A percentile compares a stretch with the other conserved stretches of the same genome.
Evolutionary conservation across 2,329 filamentous ascomycete species (phyloP).

Genomic region (Colletotrichum shisoi): DNA sequence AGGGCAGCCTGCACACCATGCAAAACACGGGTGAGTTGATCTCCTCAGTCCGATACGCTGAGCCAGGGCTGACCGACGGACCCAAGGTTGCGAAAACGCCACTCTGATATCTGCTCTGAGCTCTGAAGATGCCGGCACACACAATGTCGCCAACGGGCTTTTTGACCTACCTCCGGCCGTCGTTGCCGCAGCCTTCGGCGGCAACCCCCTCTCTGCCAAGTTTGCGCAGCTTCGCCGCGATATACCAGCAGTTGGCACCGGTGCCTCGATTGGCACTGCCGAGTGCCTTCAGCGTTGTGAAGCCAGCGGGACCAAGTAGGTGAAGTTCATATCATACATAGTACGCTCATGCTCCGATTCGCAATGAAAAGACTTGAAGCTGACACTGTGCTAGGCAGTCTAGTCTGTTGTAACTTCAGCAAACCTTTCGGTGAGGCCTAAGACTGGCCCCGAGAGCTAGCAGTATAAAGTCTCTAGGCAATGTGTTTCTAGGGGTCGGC

Average conservation of each 20-base stretch:
- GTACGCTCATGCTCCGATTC: background rate
- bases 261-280: constrained; percentile 37
- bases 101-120: constrained; percentile 59
- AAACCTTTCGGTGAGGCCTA: background rate
- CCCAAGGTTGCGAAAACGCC: constrained; percentile 56
- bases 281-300: constrained; percentile 38
- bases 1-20: constrained; percentile 59
- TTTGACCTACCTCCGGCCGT: constrained; percentile 53
- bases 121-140: constrained; percentile 58
- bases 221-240: constrained; percentile 34
- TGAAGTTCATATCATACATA: background rate
- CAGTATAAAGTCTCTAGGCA: constrained; percentile 6
- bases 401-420: background rate
- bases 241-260: constrained; percentile 41
- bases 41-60: too few relatives aligned
- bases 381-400: background rate
- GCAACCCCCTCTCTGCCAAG: constrained; percentile 41
- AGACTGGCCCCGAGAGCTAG: background rate
- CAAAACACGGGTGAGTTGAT: constrained; percentile 55
- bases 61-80: background rate
- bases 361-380: too few relatives aligned
- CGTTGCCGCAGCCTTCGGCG: constrained; percentile 54
- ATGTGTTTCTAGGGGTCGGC: background rate
- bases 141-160: constrained; percentile 56
- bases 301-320: constrained; percentile 15